Evolutionary conservation across 1,139 yeast species (phyloP).

Genomic region (Lodderomyces margitis): DNA sequence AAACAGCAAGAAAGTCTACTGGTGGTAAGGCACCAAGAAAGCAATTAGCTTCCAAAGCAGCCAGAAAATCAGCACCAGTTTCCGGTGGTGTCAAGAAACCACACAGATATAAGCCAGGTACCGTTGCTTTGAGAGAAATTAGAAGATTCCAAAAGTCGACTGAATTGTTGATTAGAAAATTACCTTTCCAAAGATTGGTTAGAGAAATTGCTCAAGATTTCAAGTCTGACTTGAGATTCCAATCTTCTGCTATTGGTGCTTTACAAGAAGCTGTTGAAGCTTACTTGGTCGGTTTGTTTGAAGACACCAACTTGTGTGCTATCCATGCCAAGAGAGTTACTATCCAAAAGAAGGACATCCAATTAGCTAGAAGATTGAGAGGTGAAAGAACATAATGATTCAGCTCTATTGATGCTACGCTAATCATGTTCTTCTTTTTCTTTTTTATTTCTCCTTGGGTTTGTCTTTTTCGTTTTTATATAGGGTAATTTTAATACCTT

Average conservation of each 20-base stretch:
- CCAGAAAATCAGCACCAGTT: constrained; percentile 53
- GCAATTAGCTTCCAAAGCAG: constrained; percentile 54
- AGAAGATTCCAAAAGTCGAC: constrained; percentile 55
- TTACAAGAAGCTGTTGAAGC: constrained; percentile 56
- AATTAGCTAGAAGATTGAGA: constrained; percentile 54
- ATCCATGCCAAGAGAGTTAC: constrained; percentile 56
- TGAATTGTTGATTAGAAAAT: constrained; percentile 51
- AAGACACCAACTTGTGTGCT: constrained; percentile 54
- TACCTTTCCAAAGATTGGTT: constrained; percentile 50
- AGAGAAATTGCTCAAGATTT: constrained; percentile 52
- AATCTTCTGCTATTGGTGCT: constrained; percentile 52
- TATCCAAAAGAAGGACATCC: constrained; percentile 53
- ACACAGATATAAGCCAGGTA: constrained; percentile 57
- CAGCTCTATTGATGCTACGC: background rate
- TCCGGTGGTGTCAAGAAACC: constrained; percentile 55
- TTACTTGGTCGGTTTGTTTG: constrained; percentile 50
- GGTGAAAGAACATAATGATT: constrained; percentile 45
- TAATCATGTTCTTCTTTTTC: constrained; percentile 1
- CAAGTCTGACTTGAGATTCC: constrained; percentile 52
- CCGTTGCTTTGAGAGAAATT: constrained; percentile 55
- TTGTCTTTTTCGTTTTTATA: background rate
- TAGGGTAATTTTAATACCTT: constrained; percentile 1
- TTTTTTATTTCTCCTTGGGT: background rate
- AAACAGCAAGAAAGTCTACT: constrained; percentile 54
- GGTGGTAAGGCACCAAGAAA: constrained; percentile 58